Evolutionary conservation across 129 eudicot genomes (phyloP), one percentile per base, ranked within the genome.

Genomic region (Silybum marianum): DNA sequence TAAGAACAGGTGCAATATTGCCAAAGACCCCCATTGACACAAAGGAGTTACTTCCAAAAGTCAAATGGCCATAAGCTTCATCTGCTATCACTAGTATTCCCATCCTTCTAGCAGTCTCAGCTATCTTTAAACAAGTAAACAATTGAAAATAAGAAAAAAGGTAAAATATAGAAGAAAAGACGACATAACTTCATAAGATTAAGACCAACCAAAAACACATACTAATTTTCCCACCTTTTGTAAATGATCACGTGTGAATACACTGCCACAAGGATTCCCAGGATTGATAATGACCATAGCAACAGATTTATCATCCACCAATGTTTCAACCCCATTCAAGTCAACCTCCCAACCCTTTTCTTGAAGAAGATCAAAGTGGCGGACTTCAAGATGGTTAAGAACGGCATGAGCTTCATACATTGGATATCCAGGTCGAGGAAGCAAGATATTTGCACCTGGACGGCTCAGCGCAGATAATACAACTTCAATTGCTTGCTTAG

Each of bases 1-100:
- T 90, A 38, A 90, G 72, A 74, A 90, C 87, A 66, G 93, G 93
- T 24, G 78, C 80, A 72, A 90, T 63, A 44, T 69, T 13, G 58
- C 86, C 93, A 85, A 85, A 90, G 58, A 81, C 39, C 44, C 93
- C 93, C 88, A 88, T 86, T 72, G 93, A 89, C 74, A 87, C 86
- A 62, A 78, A 87, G 7, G 88, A 74, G 42, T 72, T 81, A 38
- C 75, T 90, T 40, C 89, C 91, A 69, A 85, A 87, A 9, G 81
- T 80, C 19, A 90, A 85, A 78, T 90, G 87, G 11, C 75, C 86
- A 85, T 90, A 87, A 30, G 89, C 93, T 83, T 90, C 93, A 81
- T 90, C 93, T 11, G 93, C 82, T 71, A 90, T 83, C 83, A 90
- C 91, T 44, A 90, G 73, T 40, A 87, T 87, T 58, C 91, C 91